Evolutionary conservation across 78 protist genomes (phyloP).

Genomic region (Planoprotostelium fungivorum): DNA sequence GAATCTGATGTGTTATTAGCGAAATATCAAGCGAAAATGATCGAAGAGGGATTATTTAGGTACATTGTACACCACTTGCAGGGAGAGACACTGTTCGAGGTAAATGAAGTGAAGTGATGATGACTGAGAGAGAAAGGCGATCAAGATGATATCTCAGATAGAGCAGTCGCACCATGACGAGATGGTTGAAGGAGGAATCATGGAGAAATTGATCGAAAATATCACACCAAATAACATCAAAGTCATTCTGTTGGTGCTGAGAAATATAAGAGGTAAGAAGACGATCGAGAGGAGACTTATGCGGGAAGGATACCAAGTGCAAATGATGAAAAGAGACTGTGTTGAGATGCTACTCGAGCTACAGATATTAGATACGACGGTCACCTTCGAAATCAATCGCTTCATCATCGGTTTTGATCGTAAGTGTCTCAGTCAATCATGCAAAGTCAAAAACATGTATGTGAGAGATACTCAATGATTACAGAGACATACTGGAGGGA

Average conservation of each 20-base stretch:
- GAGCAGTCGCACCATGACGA: background rate
- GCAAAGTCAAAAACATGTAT: background rate
- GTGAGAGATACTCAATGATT: background rate
- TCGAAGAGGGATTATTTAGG: background rate
- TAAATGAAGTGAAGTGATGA: too few relatives aligned
- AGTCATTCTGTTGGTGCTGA: background rate
- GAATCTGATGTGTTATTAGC: background rate
- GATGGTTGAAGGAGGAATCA: background rate
- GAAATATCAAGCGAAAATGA: background rate
- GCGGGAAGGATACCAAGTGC: background rate
- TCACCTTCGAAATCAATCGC: background rate
- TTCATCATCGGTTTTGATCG: background rate
- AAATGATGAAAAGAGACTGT: background rate
- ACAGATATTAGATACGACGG: background rate
- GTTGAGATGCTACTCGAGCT: background rate
- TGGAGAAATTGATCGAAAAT: background rate
- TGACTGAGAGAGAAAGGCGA: background rate
- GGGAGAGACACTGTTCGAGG: background rate
- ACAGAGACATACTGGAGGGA: background rate
- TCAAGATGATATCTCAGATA: background rate
- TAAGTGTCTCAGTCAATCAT: background rate
- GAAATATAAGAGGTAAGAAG: background rate
- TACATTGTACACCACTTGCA: background rate
- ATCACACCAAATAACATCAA: background rate
- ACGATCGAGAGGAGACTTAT: background rate